phyloP scores from a whole-genome alignment of 257 asterid genomes.

The Sherardia arvensis region DNA sequence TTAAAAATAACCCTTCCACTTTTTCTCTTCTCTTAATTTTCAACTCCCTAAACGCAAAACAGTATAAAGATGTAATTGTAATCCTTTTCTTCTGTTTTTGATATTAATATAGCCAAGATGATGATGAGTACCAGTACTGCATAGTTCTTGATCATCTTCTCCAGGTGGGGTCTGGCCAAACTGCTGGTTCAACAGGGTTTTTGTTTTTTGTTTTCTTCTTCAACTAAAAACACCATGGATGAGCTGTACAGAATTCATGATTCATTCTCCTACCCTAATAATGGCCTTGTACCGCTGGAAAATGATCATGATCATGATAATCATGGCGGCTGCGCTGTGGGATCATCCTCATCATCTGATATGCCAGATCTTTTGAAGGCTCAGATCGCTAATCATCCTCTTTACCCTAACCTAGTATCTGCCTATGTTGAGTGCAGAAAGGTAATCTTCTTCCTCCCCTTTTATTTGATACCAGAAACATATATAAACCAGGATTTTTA shows the following conservation, averaged over 20 bases:
- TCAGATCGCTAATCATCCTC: constrained; percentile 82
- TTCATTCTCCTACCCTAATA: constrained; percentile 24
- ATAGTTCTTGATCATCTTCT: neutral
- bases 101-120: neutral
- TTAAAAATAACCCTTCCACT: neutral
- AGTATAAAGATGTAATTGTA: neutral
- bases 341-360: constrained; percentile 15
- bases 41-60: neutral
- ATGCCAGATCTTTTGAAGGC: constrained; percentile 51
- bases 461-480: neutral
- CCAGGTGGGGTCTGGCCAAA: constrained; percentile 1
- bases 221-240: constrained; percentile 21
- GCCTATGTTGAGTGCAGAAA: constrained; percentile 68
- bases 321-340: neutral
- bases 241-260: constrained; percentile 43
- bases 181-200: neutral
- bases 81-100: neutral
- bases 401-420: constrained; percentile 59
- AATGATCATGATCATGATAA: constrained; percentile 4
- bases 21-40: neutral
- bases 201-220: neutral
- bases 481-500: too few relatives aligned
- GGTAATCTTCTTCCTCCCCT: constrained; percentile 23
- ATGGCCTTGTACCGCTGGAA: neutral
- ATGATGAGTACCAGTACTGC: too few relatives aligned